These are phyloP conservation scores for Geotrichum bryndzae DNA, from an alignment of 1,139 yeast species.

Conservation along the genomic window DNA sequence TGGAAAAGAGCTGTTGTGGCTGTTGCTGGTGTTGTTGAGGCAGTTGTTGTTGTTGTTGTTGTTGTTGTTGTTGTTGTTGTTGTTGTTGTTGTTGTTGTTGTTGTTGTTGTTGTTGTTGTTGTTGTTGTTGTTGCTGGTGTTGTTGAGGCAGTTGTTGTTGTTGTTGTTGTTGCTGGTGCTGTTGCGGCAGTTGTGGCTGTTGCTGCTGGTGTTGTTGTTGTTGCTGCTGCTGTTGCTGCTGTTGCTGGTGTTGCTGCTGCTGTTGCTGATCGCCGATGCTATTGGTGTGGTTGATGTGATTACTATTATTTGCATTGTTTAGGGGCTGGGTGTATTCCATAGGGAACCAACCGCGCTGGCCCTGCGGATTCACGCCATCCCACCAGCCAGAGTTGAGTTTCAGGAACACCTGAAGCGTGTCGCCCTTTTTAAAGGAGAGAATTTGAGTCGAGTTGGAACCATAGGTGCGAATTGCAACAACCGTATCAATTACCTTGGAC, in stretches of 20 bases:
- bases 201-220: no score
- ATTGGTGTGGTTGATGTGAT: not conserved
- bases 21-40: not conserved
- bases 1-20: not conserved
- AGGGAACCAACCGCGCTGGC: constrained; percentile 36
- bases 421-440: constrained; percentile 55
- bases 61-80: not conserved
- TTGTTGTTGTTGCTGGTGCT: no score
- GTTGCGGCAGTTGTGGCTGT: no score
- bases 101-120: no score
- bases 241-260: not conserved
- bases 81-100: no score
- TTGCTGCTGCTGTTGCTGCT: no score
- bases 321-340: constrained; percentile 27
- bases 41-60: not conserved
- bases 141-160: no score
- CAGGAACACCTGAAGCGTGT: constrained; percentile 54
- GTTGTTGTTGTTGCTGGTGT: no score
- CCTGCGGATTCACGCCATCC: constrained; percentile 32
- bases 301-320: not conserved
- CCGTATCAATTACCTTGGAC: constrained; percentile 22
- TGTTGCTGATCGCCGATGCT: not conserved
- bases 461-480: constrained; percentile 57
- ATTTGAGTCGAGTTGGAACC: constrained; percentile 61
- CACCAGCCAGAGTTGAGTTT: constrained; percentile 42